Evolutionary conservation across 1,284 basidiomycete genomes (phyloP), one percentile per base, ranked within the genome.

Genomic region (Wolfiporia cocos): DNA sequence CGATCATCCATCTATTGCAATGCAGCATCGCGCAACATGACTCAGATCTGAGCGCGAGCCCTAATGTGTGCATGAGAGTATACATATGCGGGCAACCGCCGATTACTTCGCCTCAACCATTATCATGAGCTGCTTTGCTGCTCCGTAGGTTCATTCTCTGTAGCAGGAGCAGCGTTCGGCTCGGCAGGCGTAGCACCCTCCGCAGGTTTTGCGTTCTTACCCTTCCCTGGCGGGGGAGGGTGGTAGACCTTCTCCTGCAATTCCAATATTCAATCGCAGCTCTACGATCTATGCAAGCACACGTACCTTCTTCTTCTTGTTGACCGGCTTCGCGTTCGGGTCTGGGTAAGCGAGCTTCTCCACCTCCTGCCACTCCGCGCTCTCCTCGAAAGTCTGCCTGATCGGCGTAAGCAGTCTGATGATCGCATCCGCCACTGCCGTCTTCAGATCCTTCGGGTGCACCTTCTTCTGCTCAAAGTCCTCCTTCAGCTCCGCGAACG

Each of bases 361-460:
- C 7, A 85, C 69, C 58, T 75, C 75, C 62, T 88, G 78, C 81
- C 92, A 98, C 58, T 91, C 90, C 51, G 83, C 75, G 53, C 81
- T 80, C 44, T 67, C 76, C 52, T 84, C 76, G 54, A 90, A 96
- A 38, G 79, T 73, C 51, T 79, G 74, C 51, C 86, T 78, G 39
- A 99, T 85, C 0, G 95, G 95, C 22, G 78, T 80, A 29, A 99
- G 67, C 22, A 99, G 66, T n/a, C 68, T 68, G 52, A 77, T 74
- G 55, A 99, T 83, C 4, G 84, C 86, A 22, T 81, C 79, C n/a
- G 78, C 73, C 5, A 97, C 90, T 1, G 81, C 79, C 6, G 66
- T 66, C 70, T 99, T 99, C 54, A 99, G 67, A 62, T 98, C 96
- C 22, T 82, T 84, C 1, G 95, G 96, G 62, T 97, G 92, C 4